Base-by-base conservation (phyloP, 2,329 filamentous ascomycete species). In the Colletotrichum spinosum region DNA sequence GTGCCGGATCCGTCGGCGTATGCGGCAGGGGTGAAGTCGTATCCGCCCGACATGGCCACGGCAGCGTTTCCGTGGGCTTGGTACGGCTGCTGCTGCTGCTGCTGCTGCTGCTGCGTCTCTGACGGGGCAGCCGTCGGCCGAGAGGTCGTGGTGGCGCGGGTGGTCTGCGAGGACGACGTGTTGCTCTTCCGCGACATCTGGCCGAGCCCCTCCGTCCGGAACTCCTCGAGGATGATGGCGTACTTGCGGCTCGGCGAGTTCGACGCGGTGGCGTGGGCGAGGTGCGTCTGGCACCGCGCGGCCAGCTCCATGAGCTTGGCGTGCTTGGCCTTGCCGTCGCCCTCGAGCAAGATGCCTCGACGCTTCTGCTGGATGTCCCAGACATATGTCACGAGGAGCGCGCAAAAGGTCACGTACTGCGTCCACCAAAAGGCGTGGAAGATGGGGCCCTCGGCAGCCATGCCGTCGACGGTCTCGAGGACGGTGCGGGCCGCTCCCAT, bases 391-490 rank as follows among this genome's bases (percentile, higher is more conserved):
- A 86, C 82, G 0, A 83, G 82, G 0, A 87, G 76, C 1, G 84
- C 83, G 67, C 83, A 86, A 60, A 86, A 86, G 0, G 82, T 80
- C 4, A 85, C 82, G 67, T 85, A 86, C 42, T 84, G 81, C 33
- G 81, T 86, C 71, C 82, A 85, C 81, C 84, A 86, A 44, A 84
- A 80, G 0, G 81, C 80, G 55, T 83, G 78, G 54, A 68, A 68
- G 33, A 67, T 63, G 17, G 67, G 65, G 0, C 67, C 77, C 6
- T 78, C 76, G 1, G 74, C 69, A 25, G 78, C 78, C 37, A 82
- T 74, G 10, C 76, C 74, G 55, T 81, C 77, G 8, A 83, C 80
- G 1, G 78, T 79, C 33, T 81, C 76, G 0, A 85, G 75, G 1
- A 82, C 80, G 0, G 74, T 74, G 64, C 79, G 78, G 8, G 84